Evolutionary conservation across 2,329 filamentous ascomycete species (phyloP), one percentile per base, ranked within the genome.

Genomic region (Fusarium subtropicale): DNA sequence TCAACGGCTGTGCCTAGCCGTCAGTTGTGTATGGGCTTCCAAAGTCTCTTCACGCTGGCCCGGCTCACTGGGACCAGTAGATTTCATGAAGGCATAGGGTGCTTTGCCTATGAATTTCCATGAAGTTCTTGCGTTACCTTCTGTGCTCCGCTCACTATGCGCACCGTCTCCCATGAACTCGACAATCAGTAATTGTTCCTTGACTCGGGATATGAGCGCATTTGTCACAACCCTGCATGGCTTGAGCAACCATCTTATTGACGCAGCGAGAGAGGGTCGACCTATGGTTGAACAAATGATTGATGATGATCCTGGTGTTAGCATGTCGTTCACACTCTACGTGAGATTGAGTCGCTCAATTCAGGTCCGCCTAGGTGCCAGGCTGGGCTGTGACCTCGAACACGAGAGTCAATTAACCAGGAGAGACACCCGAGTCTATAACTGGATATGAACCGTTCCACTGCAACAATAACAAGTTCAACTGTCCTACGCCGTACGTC

Each of bases 1-100:
- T 62, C 34, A 56, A 56, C 38, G 28, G 41, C 62, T 73, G 64
- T 57, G 41, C 39, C 12, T 41, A 41, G 24, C 66, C 69, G 66
- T 42, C 47, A 44, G 24, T n/a, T 31, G 22, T 66, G 59, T 33
- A 30, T 24, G 18, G n/a, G 26, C 44, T 53, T 22, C 45, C 22
- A 41, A 50, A 36, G 50, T 39, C 48, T 16, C 33, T n/a, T 52
- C 34, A 38, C 26, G 38, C 28, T 31, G 58, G 42, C 38, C 68
- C 68, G 47, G 41, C 46, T n/a, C 24, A 22, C 36, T 58, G 68
- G 68, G 48, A 69, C 65, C 66, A 69, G 61, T 66, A 33, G 56
- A 41, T 57, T 48, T 33, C 31, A 22, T 31, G 10, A 36, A 33
- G 4, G 24, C 16, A 22, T 22, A 20, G 22, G 31, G 34, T 42